These are phyloP conservation scores for Globisporangium yorkense DNA, from an alignment of 352 stramenopile species.

Conservation along the genomic window DNA sequence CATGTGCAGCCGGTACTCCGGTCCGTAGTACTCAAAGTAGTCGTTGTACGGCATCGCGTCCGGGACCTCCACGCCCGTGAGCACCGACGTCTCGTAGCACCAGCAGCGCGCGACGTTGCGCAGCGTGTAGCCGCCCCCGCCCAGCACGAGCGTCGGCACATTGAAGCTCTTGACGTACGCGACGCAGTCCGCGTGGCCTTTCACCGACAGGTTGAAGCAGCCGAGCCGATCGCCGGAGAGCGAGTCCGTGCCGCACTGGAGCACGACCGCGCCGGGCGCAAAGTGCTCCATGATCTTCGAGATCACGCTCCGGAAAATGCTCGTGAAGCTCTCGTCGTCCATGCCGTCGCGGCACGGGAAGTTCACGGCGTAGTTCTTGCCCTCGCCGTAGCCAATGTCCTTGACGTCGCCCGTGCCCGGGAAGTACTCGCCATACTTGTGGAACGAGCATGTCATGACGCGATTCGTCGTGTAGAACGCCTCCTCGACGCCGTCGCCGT, in stretches of 20 bases:
- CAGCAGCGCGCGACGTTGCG: conserved; percentile 93
- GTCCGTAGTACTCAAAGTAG: conserved; percentile 99
- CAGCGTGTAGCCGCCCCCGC: conserved; percentile 97
- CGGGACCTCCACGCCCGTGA: conserved; percentile 87
- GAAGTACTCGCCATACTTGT: conserved; percentile 99
- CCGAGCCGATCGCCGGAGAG: conserved; percentile 97
- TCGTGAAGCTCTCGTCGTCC: conserved; percentile 95
- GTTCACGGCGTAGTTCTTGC: conserved; percentile 98
- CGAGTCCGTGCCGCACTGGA: conserved; percentile 98
- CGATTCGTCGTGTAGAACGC: conserved; percentile 99
- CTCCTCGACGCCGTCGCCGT: conserved; percentile 98
- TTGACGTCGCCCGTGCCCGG: conserved; percentile 92
- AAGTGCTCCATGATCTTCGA: conserved; percentile 97
- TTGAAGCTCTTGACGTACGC: conserved; percentile 96
- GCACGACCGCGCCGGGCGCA: conserved; percentile 92
- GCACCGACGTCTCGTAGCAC: conserved; percentile 96
- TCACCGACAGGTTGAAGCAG: conserved; percentile 98
- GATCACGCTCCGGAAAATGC: conserved; percentile 91
- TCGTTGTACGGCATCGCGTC: conserved; percentile 99
- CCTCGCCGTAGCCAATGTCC: conserved; percentile 82
- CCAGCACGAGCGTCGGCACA: conserved; percentile 95
- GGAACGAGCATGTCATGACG: conserved; percentile 98
- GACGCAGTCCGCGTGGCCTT: conserved; percentile 96
- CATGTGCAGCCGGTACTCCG: conserved; percentile 97
- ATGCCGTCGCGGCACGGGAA: conserved; percentile 98